Base-by-base conservation (phyloP, 495 filamentous ascomycete genomes). In the Trichoderma gamsii region DNA sequence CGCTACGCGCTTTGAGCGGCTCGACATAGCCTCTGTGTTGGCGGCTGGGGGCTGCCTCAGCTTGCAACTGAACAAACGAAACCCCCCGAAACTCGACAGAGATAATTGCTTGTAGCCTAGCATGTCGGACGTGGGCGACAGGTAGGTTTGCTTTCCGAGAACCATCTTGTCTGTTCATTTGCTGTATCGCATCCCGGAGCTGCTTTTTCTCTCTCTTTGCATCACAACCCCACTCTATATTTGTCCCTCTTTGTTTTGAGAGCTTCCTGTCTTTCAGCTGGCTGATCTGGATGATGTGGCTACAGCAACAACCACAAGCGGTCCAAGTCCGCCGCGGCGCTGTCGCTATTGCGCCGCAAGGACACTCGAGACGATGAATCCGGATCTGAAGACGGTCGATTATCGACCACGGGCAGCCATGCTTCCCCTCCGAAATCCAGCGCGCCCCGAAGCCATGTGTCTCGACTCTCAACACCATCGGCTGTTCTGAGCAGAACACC, bases 331-430 rank as follows among this genome's bases (percentile, higher is more conserved):
- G 76, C 80, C 12, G 72, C 71, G 7, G 78, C 80, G 41, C 74
- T 84, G 27, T 83, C 82, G 46, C 71, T 83, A 7, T 76, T 87
- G 23, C 78, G 80, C 44, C 78, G 83, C 35, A 80, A 78, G 63
- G 79, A 79, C 23, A 70, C 74, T 32, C 73, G 70, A 67, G 81
- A 79, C 65, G 82, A 85, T 66, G 81, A 84, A 66, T 76, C 76
- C 51, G 69, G 67, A 2, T 79, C 77, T 7, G 76, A 79, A 70
- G 82, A 82, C 64, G 77, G 77, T 70, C 73, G 63, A 65, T 71
- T 66, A 71, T 78, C 13, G 76, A 74, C 63, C 69, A 79, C 21
- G 76, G 56, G 23, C 25, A 61, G 56, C n/a, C 56, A 61, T 32
- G 8, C 74, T 21, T 75, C 79, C 2, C 70, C 73, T 66, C 70